Evolutionary conservation across 176 grass and related monocot genomes (phyloP), one percentile per base, ranked within the genome.

Genomic region (Urochloa ruziziensis): DNA sequence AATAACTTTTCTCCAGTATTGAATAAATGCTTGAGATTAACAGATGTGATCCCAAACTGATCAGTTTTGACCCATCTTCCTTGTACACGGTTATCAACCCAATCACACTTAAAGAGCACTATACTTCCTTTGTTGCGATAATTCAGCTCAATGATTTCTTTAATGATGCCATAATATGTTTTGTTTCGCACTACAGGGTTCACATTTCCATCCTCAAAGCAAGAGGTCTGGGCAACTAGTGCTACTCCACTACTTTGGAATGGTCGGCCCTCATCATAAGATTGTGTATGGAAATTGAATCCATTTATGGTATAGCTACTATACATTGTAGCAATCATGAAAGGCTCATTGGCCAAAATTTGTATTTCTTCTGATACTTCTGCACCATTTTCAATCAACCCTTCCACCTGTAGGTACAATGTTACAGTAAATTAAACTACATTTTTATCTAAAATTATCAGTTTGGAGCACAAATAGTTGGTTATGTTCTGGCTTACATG

Each of bases 301-400:
- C 79, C 79, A 57, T 68, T 58, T 30, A 81, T 81, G 1, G 49
- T 27, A 23, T 59, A 81, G n/a, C 79, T 81, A 32, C 6, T 57
- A 12, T 81, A 70, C 17, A 7, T 42, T 32, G n/a, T 81, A 32
- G 79, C 51, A 58, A 81, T 28, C 48, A 57, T 56, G 23, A 81
- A 81, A 58, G 65, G 64, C 3, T 54, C 79, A 39, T 68, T 67
- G 10, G 79, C 48, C 13, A 80, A 80, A 53, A 67, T 80, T n/a
- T 66, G 61, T n/a, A 80, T 66, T 21, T 80, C 77, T 66, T 80
- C 14, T 2, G 63, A 10, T 23, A 70, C 79, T 43, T 81, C 1
- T 29, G 29, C 34, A 81, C 79, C 65, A 43, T 18, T 40, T 40
- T 40, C 39, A 40, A 40, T 40, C 39, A 40, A 9, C 39, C 39